Evolutionary conservation across 2,329 filamentous ascomycete genomes (phyloP).

Genomic region (Aspergillus ustus): DNA sequence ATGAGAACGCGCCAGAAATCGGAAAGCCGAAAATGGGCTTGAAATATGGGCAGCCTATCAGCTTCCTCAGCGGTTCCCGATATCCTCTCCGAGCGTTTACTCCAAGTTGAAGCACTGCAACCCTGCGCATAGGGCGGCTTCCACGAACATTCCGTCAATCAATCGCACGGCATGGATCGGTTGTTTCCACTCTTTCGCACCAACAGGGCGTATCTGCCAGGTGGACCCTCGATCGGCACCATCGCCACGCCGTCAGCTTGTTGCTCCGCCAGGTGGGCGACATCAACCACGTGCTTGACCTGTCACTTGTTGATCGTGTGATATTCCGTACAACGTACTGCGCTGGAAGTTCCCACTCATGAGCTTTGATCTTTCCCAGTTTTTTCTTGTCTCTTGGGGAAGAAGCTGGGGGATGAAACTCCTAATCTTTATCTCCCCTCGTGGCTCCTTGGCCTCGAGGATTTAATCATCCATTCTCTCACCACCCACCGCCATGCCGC

Average conservation of each 20-base stretch:
- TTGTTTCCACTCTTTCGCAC: constrained; percentile 6
- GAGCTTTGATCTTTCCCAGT: neutral
- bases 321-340: too few species aligned
- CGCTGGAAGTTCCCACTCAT: neutral
- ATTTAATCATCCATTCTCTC: neutral
- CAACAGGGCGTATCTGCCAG: neutral
- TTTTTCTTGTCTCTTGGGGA: too few species aligned
- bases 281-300: constrained; percentile 7
- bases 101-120: constrained; percentile 8
- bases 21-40: constrained; percentile 10
- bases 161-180: constrained; percentile 2
- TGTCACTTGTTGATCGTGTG: neutral
- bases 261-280: neutral
- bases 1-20: constrained; percentile 8
- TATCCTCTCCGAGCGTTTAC: constrained; percentile 1
- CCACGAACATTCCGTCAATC: constrained; percentile 13
- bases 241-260: neutral
- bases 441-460: neutral
- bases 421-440: neutral
- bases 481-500: neutral
- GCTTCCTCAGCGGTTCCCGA: neutral
- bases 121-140: constrained; percentile 15
- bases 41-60: constrained; percentile 13
- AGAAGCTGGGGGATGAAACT: neutral
- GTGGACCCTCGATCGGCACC: constrained; percentile 3